Evolutionary conservation across 495 filamentous ascomycete species (phyloP), one percentile per base, ranked within the genome.

Genomic region (Hamigera avellanea): DNA sequence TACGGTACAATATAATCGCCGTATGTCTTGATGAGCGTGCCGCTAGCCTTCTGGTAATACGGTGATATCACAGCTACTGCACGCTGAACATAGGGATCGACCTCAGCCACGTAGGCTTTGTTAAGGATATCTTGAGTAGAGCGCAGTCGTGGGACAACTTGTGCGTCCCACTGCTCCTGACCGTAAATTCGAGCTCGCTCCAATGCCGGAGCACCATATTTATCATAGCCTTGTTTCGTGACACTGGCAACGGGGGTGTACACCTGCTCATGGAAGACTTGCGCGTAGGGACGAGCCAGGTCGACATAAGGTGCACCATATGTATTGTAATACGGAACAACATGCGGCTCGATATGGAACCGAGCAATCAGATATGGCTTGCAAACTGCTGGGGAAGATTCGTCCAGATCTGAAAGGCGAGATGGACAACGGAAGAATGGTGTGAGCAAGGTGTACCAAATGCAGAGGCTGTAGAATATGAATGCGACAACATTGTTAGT

Each of bases 221-320:
- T 75, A 27, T 71, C 52, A 44, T 84, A 86, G 9, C 67, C 66
- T 10, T 59, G 44, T 41, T 75, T 81, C 8, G 77, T 73, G 37
- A 86, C 70, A 8, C 57, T 64, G 16, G 74, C 69, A 8, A 69
- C 68, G 6, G 84, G 91, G 3, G 71, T 67, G 48, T 82, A 78
- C 10, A 93, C 63, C 15, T 68, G 59, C 36, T 74, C 56, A 42
- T 91, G 75, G 43, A 87, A 53, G 2, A 67, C 63, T 9, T 76
- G 46, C 44, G 82, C 75, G 53, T 94, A 93, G 0, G 87, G 87
- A 21, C 73, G 72, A 17, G 72, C 81, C 16, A 71, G 49, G n/a
- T 86, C 74, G 33, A 94, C 74, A 46, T 94, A 86, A 9, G 83
- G 86, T 2, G 80, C 81, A 5, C 79, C 78, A 47, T 95, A 95